A percentile compares a stretch with the other conserved stretches of the same genome.
Conservation (phyloP, 805 yeast species). For the Myxozyma geophila region DNA sequence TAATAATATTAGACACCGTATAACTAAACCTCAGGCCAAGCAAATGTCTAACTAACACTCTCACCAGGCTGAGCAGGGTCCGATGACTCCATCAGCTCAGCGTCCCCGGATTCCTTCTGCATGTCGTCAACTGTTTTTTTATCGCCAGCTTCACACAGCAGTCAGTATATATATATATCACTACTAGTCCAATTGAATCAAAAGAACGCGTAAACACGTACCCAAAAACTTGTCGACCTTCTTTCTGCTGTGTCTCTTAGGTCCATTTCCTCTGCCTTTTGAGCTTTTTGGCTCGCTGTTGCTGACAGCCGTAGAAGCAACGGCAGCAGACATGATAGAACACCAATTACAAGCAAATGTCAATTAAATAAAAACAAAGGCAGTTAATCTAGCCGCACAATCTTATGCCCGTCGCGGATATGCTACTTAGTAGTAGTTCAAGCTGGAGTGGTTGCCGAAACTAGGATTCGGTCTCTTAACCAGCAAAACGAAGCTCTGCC, state of each 20-base stretch:
- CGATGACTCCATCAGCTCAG: conserved; percentile 27
- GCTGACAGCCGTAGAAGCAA: background rate
- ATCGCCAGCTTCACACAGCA: conserved; percentile 23
- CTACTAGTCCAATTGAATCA: no score
- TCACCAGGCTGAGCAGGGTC: conserved; percentile 27
- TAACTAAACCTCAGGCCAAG: background rate
- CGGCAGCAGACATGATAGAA: background rate
- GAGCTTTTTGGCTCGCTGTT: background rate
- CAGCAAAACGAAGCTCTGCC: background rate
- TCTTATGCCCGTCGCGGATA: no score
- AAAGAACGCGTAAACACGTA: conserved; percentile 1
- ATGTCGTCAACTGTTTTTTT: conserved; percentile 17
- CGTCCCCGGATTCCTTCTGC: conserved; percentile 8
- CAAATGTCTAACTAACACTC: conserved; percentile 13
- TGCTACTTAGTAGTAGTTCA: no score
- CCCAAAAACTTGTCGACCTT: conserved; percentile 27
- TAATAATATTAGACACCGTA: background rate
- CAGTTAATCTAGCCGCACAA: no score
- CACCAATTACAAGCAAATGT: background rate
- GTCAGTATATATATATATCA: background rate
- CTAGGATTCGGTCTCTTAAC: no score
- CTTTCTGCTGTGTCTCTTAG: conserved; percentile 6
- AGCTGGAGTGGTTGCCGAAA: no score
- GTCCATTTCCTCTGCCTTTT: background rate
- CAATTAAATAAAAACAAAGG: no score